A percentile compares a stretch with the other conserved stretches of the same genome.
phyloP scores from a whole-genome alignment of 202 grass and related monocot species.

The Thinopyrum obtusiflorum region DNA sequence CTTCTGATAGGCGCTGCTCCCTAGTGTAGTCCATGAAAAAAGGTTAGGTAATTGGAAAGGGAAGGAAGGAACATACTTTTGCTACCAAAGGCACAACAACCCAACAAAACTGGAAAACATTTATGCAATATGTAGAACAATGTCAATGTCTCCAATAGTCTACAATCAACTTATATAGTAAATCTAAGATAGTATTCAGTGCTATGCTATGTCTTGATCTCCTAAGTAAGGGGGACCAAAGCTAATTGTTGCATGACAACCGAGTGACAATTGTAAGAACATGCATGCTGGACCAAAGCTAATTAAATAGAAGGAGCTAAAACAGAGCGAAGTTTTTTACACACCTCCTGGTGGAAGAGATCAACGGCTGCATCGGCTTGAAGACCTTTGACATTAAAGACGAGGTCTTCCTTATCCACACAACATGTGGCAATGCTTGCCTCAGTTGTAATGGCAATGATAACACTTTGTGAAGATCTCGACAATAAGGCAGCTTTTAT shows the following conservation, averaged over 20 bases:
- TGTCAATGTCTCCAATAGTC: too few species aligned
- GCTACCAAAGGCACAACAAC: too few species aligned
- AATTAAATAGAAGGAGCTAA: neutral
- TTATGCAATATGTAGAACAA: too few species aligned
- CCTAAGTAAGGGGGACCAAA: too few species aligned
- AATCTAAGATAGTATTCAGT: neutral
- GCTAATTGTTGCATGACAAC: too few species aligned
- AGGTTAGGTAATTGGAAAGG: too few species aligned
- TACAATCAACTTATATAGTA: too few species aligned
- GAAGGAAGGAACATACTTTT: too few species aligned
- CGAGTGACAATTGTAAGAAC: neutral
- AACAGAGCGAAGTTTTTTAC: neutral
- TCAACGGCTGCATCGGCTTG: neutral
- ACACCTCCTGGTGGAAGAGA: slow-evolving; percentile 18
- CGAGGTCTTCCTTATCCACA: neutral
- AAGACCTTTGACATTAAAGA: slow-evolving; percentile 21
- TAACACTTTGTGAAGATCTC: neutral
- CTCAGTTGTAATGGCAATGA: slow-evolving; percentile 16
- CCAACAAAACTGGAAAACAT: too few species aligned
- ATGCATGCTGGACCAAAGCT: too few species aligned
- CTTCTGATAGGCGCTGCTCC: too few species aligned
- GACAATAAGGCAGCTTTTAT: neutral
- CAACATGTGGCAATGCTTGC: neutral
- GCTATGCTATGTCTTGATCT: neutral
- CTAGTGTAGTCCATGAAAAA: too few species aligned